A percentile compares a stretch with the other conserved stretches of the same genome.
Conservation (phyloP, 257 asterid species). For the Solanum bukasovii region DNA sequence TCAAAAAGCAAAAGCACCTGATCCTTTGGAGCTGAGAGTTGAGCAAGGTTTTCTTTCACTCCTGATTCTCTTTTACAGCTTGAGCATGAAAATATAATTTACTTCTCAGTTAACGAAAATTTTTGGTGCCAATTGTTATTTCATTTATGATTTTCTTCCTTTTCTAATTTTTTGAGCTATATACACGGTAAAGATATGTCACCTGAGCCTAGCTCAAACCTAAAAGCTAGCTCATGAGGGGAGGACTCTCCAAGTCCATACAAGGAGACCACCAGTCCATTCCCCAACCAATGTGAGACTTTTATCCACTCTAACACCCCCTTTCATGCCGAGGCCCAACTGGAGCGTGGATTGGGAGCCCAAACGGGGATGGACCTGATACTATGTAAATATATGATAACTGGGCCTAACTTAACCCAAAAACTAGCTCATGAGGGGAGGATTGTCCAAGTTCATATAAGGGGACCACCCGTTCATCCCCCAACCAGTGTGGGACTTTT, state of each 20-base stretch:
- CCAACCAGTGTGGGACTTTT: not conserved
- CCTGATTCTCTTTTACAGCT: not conserved
- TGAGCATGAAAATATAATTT: not conserved
- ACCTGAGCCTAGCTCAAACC: not conserved
- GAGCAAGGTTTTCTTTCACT: constrained; percentile 41
- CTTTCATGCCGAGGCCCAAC: not conserved
- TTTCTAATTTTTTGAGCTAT: not conserved
- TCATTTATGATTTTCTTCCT: not conserved
- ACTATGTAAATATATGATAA: not conserved
- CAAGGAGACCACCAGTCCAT: not conserved
- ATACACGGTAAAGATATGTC: not conserved
- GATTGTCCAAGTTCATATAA: not conserved
- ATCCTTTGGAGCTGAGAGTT: constrained; percentile 36
- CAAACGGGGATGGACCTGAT: not conserved
- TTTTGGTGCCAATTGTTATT: not conserved
- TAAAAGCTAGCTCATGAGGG: not conserved
- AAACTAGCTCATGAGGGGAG: not conserved
- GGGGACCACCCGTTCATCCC: not conserved
- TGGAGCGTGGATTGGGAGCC: not conserved
- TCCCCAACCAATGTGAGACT: not conserved
- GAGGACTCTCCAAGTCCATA: not conserved
- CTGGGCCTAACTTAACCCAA: not conserved
- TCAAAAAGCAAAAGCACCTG: constrained; percentile 33
- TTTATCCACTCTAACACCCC: not conserved
- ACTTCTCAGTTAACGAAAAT: not conserved